A percentile compares a stretch with the other conserved stretches of the same genome.
Conservation (phyloP, 2,329 filamentous ascomycete species). For the Cladorrhinum sp. region DNA sequence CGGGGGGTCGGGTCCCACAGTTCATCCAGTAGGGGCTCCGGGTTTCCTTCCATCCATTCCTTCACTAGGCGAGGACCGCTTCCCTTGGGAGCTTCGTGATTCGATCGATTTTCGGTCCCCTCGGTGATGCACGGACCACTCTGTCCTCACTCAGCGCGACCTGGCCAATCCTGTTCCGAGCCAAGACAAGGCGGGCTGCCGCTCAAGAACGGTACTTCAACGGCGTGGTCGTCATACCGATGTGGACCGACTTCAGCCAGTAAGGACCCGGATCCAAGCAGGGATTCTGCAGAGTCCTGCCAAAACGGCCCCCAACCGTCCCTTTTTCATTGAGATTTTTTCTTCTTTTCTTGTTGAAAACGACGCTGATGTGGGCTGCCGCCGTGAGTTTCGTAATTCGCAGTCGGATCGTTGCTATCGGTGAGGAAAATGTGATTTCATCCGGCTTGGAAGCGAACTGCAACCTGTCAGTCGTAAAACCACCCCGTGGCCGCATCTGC, state of each 20-base stretch:
- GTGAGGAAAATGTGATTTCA: background rate
- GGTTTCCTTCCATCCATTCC: background rate
- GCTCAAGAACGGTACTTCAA: slow-evolving; percentile 2
- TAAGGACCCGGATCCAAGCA: background rate
- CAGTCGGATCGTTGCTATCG: background rate
- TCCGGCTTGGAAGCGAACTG: slow-evolving; percentile 1
- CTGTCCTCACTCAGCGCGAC: background rate
- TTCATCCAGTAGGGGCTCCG: slow-evolving; percentile 10
- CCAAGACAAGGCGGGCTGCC: background rate
- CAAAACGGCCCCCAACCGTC: slow-evolving; percentile 1
- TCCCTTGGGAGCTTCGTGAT: background rate
- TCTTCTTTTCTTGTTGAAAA: background rate
- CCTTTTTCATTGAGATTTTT: background rate
- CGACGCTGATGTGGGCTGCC: background rate
- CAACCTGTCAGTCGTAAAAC: background rate
- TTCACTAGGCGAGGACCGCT: slow-evolving; percentile 18
- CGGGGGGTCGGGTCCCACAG: slow-evolving; percentile 3
- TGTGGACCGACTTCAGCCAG: background rate
- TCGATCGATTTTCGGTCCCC: slow-evolving; percentile 3
- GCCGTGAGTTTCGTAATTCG: background rate
- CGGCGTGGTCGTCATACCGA: slow-evolving; percentile 8
- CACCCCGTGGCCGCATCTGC: slow-evolving; percentile 13
- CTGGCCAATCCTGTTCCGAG: slow-evolving; percentile 13
- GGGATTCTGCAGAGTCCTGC: background rate
- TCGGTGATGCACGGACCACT: slow-evolving; percentile 14